A percentile compares a stretch with the other conserved stretches of the same genome.
Conservation (phyloP, 2,329 filamentous ascomycete species). For the Erysiphe pisi region DNA sequence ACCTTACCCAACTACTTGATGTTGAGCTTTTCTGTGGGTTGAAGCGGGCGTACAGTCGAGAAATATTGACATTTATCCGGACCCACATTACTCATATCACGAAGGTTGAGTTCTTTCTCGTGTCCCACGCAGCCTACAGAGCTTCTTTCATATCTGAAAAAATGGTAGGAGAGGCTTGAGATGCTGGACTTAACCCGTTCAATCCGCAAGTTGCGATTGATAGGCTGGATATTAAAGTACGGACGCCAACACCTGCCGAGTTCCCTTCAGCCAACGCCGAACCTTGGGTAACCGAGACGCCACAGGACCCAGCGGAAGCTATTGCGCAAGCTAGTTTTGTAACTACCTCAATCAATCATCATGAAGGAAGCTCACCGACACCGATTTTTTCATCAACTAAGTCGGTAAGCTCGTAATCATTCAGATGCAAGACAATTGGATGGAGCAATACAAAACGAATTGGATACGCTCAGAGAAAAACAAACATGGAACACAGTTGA, state of each 20-base stretch:
- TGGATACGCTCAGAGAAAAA: conserved; percentile 20
- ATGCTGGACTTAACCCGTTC: conserved; percentile 36
- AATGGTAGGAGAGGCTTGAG: conserved; percentile 35
- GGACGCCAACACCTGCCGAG: conserved; percentile 32
- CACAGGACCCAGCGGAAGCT: conserved; percentile 27
- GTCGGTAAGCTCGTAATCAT: too few relatives aligned
- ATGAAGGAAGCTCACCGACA: conserved; percentile 29
- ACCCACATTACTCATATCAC: conserved; percentile 36
- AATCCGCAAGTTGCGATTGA: conserved; percentile 36
- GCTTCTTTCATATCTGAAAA: conserved; percentile 35
- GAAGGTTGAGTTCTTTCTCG: conserved; percentile 34
- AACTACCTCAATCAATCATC: conserved; percentile 28
- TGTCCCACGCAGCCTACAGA: conserved; percentile 34
- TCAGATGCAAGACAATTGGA: not conserved
- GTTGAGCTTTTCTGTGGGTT: conserved; percentile 38
- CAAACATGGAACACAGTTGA: conserved; percentile 21
- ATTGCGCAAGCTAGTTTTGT: conserved; percentile 27
- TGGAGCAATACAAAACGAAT: not conserved
- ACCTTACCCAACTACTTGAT: conserved; percentile 39
- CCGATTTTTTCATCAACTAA: not conserved
- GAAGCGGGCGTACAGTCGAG: conserved; percentile 36
- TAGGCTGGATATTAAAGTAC: conserved; percentile 35
- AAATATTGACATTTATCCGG: conserved; percentile 36
- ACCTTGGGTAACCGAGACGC: conserved; percentile 28
- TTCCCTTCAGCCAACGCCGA: conserved; percentile 28